Conservation (phyloP, 2,329 filamentous ascomycete species). For the Grosmannia huntii region DNA sequence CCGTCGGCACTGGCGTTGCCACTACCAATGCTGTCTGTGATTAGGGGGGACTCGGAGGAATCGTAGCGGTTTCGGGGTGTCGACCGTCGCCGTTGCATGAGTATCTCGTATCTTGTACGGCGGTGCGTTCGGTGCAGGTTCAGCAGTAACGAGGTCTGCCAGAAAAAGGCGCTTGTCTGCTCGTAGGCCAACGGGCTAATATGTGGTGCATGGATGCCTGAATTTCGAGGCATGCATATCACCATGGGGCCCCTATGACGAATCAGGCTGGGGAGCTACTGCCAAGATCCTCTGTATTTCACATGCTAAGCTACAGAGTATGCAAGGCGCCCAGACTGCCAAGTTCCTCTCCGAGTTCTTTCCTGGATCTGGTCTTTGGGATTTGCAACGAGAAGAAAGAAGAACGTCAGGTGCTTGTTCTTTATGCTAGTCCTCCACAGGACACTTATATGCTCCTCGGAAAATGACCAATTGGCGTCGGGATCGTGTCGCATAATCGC, state of each 20-base stretch:
- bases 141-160: neutral
- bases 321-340: too few species aligned
- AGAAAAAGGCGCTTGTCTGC: neutral
- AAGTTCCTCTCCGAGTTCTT: too few species aligned
- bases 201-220: neutral
- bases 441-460: too few species aligned
- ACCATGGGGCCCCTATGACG: neutral
- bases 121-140: neutral
- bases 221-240: neutral
- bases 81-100: slow-evolving; percentile 12
- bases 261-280: too few species aligned
- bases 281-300: too few species aligned
- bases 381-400: neutral
- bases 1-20: neutral
- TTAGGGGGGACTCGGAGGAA: neutral
- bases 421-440: neutral
- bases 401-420: neutral
- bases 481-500: neutral
- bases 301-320: too few species aligned
- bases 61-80: slow-evolving; percentile 3
- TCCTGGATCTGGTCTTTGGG: neutral
- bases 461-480: neutral
- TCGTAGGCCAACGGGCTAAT: neutral
- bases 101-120: neutral
- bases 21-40: neutral